Conservation (phyloP, 108 stramenopile genomes). For the Cyclotella cryptica region DNA sequence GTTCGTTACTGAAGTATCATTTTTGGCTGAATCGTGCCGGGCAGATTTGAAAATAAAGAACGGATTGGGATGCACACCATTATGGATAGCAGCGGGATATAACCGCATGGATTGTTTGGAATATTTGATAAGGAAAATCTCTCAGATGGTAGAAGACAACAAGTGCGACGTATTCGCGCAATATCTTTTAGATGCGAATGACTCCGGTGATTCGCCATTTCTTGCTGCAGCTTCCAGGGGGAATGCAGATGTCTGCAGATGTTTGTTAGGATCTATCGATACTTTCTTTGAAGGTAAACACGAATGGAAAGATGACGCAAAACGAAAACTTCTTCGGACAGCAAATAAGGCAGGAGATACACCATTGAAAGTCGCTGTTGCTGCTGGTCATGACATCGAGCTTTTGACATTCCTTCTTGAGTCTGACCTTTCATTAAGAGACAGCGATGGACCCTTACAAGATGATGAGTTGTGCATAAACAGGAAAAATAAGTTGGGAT, state of each 20-base stretch:
- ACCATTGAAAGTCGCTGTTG: slow-evolving; percentile 49
- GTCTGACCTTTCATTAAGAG: slow-evolving; percentile 16
- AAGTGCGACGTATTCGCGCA: slow-evolving; percentile 1
- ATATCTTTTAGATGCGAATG: slow-evolving; percentile 45
- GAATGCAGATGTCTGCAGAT: slow-evolving; percentile 37
- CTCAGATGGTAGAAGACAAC: not conserved
- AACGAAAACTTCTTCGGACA: slow-evolving; percentile 29
- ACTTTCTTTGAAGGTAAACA: slow-evolving; percentile 2
- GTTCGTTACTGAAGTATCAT: not conserved
- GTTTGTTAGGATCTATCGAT: slow-evolving; percentile 31
- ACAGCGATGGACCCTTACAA: not conserved
- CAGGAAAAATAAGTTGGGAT: slow-evolving; percentile 39
- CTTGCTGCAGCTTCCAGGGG: slow-evolving; percentile 58
- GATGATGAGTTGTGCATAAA: slow-evolving; percentile 20
- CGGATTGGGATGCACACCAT: slow-evolving; percentile 38
- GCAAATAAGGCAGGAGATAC: slow-evolving; percentile 52
- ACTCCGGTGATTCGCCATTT: slow-evolving; percentile 56
- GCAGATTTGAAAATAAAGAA: slow-evolving; percentile 28
- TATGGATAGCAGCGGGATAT: slow-evolving; percentile 62
- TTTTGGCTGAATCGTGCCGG: slow-evolving; percentile 23
- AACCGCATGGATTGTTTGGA: slow-evolving; percentile 38
- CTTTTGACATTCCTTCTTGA: slow-evolving; percentile 44
- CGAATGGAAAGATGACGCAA: slow-evolving; percentile 4
- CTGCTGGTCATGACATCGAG: slow-evolving; percentile 27
- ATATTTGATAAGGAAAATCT: slow-evolving; percentile 40